Conservation (phyloP, 2,329 filamentous ascomycete species). For the Stemphylium vesicarium region DNA sequence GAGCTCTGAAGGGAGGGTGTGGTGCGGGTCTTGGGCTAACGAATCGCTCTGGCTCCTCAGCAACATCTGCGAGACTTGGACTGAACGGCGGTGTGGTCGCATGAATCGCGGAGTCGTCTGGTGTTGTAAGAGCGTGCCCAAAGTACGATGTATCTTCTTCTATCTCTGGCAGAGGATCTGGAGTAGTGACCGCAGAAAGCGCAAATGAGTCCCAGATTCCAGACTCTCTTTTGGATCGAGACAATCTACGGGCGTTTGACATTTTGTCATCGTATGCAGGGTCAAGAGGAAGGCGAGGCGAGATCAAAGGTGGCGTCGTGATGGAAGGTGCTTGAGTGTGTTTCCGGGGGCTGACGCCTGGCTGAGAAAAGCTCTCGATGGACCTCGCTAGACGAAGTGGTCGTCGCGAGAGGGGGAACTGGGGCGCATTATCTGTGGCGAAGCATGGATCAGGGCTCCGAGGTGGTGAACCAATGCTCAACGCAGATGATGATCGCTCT, state of each 20-base stretch:
- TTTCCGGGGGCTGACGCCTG: conserved; percentile 52
- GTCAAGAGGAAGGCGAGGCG: conserved; percentile 39
- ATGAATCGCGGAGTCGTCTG: conserved; percentile 49
- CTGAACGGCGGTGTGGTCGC: conserved; percentile 51
- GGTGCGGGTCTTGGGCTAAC: conserved; percentile 44
- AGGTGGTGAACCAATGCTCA: conserved; percentile 30
- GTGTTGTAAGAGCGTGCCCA: conserved; percentile 52
- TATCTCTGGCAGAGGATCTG: conserved; percentile 34
- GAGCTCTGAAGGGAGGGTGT: conserved; percentile 33
- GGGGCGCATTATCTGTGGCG: conserved; percentile 16
- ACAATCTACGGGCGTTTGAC: conserved; percentile 1
- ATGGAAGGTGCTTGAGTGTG: conserved; percentile 49
- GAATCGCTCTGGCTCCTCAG: conserved; percentile 47
- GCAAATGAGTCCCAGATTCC: conserved; percentile 42
- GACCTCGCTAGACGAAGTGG: conserved; percentile 42
- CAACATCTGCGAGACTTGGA: conserved; percentile 45
- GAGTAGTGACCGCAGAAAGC: conserved; percentile 23
- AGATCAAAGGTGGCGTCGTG: conserved; percentile 49
- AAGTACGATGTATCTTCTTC: conserved; percentile 38
- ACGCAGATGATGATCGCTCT: conserved; percentile 22
- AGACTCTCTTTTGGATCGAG: conserved; percentile 38
- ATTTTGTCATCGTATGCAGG: conserved; percentile 12
- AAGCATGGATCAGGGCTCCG: conserved; percentile 27
- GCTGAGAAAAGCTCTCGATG: conserved; percentile 63
- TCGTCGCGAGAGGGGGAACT: conserved; percentile 18